These are phyloP conservation scores for Neltuma alba DNA, from an alignment of 306 rosid genomes.

Conservation along the genomic window DNA sequence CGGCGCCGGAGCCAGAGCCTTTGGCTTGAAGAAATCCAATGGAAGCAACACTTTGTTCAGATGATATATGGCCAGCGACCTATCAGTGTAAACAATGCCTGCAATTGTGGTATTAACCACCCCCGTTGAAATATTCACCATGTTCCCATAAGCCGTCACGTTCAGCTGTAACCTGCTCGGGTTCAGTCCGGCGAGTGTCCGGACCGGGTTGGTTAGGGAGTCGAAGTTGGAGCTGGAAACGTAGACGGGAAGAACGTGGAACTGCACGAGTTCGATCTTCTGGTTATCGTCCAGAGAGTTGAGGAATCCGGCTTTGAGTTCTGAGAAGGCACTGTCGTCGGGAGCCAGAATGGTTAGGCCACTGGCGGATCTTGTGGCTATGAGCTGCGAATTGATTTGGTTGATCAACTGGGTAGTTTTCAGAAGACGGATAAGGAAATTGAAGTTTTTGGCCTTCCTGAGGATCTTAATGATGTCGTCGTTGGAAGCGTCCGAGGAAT, in stretches of 20 bases:
- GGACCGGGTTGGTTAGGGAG: conserved; percentile 59
- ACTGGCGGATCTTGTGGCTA: conserved; percentile 40
- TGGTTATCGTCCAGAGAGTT: conserved; percentile 51
- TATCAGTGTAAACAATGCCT: conserved; percentile 60
- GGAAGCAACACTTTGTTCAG: conserved; percentile 60
- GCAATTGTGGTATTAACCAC: conserved; percentile 53
- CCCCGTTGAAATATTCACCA: conserved; percentile 62
- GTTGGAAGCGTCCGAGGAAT: conserved; percentile 30
- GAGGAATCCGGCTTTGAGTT: conserved; percentile 61
- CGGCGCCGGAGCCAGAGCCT: conserved; percentile 50
- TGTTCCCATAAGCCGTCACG: conserved; percentile 63
- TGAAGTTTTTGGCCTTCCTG: conserved; percentile 58
- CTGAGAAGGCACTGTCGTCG: conserved; percentile 56
- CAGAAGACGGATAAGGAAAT: conserved; percentile 52
- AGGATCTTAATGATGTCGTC: conserved; percentile 56
- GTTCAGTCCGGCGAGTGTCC: conserved; percentile 59
- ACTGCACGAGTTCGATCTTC: conserved; percentile 57
- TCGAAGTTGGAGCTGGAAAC: conserved; percentile 62
- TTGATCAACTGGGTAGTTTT: conserved; percentile 61
- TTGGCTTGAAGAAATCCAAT: conserved; percentile 51
- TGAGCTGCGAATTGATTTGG: conserved; percentile 60
- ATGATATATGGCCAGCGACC: conserved; percentile 63
- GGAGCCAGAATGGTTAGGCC: conserved; percentile 62
- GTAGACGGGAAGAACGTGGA: conserved; percentile 53
- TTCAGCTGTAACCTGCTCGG: conserved; percentile 52